Evolutionary conservation across 768 basidiomycete species (phyloP).

Genomic region (Tricholoma sp.): DNA sequence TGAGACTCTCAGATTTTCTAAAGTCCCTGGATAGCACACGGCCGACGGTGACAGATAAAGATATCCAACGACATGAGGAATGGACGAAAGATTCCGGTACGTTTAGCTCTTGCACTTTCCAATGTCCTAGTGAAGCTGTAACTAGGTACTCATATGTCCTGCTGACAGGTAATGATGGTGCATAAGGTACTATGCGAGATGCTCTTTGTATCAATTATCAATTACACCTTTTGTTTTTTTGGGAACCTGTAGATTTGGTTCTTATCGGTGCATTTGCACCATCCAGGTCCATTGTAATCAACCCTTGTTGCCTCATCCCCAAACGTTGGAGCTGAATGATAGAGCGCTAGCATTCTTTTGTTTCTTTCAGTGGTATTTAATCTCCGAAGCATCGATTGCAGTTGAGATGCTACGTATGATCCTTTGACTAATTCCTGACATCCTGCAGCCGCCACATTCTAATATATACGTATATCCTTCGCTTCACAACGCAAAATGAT

Average conservation of each 20-base stretch:
- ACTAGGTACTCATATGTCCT: neutral
- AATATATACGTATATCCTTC: no score
- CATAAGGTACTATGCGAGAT: conserved; percentile 11
- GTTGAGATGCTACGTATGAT: no score
- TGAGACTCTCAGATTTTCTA: conserved; percentile 76
- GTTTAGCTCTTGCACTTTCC: conserved; percentile 17
- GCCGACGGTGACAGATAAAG: conserved; percentile 84
- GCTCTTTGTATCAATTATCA: neutral
- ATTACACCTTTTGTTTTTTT: neutral
- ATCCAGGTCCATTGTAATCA: neutral
- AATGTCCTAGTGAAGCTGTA: neutral
- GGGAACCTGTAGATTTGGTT: neutral
- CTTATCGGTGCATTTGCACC: neutral
- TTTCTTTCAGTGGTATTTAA: neutral
- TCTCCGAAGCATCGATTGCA: no score
- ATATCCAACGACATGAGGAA: conserved; percentile 78
- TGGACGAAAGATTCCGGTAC: conserved; percentile 83
- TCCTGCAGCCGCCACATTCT: no score
- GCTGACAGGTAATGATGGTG: conserved; percentile 25
- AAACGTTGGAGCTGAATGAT: neutral
- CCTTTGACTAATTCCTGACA: no score
- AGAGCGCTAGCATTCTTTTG: neutral
- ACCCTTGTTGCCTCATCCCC: no score
- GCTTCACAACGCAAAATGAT: no score
- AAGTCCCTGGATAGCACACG: conserved; percentile 72